These are phyloP conservation scores for Fusarium sp. DNA, from an alignment of 2,329 filamentous ascomycete genomes.

Conservation along the genomic window DNA sequence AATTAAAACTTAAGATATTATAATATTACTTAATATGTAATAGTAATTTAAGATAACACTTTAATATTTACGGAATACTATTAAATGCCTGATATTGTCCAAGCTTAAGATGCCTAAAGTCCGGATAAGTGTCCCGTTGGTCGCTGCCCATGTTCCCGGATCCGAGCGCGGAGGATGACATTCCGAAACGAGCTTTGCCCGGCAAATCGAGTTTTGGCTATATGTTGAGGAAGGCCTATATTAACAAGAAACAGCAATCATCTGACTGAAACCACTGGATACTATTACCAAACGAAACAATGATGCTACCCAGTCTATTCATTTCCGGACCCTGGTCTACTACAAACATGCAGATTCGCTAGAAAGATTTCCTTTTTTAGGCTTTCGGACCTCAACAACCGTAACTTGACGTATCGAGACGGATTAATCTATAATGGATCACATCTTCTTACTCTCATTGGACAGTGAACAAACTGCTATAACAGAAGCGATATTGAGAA, in stretches of 20 bases:
- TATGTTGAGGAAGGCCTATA: fast-evolving
- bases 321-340: fast-evolving
- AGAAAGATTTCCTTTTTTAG: background rate
- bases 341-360: fast-evolving
- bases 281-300: background rate
- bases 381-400: background rate
- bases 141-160: background rate
- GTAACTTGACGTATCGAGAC: background rate
- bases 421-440: background rate
- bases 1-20: no score
- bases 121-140: background rate
- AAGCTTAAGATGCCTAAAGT: background rate
- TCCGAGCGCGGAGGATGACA: background rate
- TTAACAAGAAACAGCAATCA: background rate
- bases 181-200: background rate
- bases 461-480: fast-evolving
- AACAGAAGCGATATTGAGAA: background rate
- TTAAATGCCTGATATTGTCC: no score
- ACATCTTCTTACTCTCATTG: background rate
- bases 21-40: no score
- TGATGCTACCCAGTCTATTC: fast-evolving
- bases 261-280: background rate
- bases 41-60: no score
- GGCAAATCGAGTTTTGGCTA: background rate
- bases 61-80: no score